phyloP scores from a whole-genome alignment of 495 filamentous ascomycete species.

The Neurospora sp. region DNA sequence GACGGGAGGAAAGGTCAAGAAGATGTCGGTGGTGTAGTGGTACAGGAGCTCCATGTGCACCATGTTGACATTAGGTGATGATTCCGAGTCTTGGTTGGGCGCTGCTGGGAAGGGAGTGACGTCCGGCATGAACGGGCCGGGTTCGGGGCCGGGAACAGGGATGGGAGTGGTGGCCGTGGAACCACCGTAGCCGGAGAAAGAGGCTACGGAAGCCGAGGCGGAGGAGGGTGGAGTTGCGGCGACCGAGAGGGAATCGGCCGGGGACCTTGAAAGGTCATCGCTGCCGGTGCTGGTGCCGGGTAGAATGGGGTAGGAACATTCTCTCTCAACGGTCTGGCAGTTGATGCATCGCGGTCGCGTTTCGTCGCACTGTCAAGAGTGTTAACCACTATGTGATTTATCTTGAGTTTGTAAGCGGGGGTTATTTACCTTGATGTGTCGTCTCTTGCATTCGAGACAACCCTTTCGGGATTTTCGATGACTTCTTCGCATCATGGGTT shows the following conservation, averaged over 20 bases:
- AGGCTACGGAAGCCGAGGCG: not conserved
- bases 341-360: slow-evolving; percentile 24
- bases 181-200: not conserved
- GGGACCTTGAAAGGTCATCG: not conserved
- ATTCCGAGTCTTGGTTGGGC: slow-evolving; percentile 1
- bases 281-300: not conserved
- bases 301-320: slow-evolving; percentile 18
- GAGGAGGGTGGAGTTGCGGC: slow-evolving; percentile 4
- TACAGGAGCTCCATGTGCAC: slow-evolving; percentile 26
- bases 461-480: slow-evolving; percentile 50
- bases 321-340: slow-evolving; percentile 22
- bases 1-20: slow-evolving; percentile 3
- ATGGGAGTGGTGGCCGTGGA: not conserved
- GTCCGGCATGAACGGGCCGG: not conserved
- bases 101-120: not conserved
- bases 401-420: not conserved
- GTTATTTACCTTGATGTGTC: slow-evolving; percentile 42
- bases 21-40: slow-evolving; percentile 17
- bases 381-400: not conserved
- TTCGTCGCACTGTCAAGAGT: slow-evolving; percentile 21
- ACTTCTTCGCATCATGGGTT: slow-evolving; percentile 23
- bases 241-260: not conserved
- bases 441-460: slow-evolving; percentile 48
- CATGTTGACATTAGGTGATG: slow-evolving; percentile 12
- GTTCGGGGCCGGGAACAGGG: not conserved